phyloP scores from a whole-genome alignment of 1,284 basidiomycete species.

The Ustilago vetiveriae region DNA sequence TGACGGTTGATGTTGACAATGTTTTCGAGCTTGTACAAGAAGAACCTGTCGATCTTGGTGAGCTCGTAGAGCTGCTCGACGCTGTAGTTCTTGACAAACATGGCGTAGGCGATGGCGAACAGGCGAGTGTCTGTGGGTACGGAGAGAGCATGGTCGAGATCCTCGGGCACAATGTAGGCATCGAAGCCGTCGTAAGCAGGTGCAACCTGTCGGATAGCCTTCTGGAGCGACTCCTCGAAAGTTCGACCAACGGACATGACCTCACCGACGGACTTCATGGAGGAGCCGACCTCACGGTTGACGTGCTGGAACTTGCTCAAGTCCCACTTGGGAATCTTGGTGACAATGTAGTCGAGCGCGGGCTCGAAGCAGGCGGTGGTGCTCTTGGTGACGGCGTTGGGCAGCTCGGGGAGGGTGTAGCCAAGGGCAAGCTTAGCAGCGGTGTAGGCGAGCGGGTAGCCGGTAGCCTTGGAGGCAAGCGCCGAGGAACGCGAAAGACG shows the following conservation, averaged over 20 bases:
- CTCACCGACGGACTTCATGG: conserved; percentile 99
- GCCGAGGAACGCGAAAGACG: conserved; percentile 72
- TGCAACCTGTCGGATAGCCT: conserved; percentile 96
- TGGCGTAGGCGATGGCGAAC: conserved; percentile 96
- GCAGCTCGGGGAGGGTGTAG: conserved; percentile 94
- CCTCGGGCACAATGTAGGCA: conserved; percentile 79
- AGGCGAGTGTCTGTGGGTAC: conserved; percentile 87
- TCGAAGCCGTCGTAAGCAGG: conserved; percentile 78
- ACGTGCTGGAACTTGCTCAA: conserved; percentile 97
- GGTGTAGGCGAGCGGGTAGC: conserved; percentile 98
- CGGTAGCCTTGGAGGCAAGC: conserved; percentile 97
- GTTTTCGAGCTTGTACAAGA: conserved; percentile 97
- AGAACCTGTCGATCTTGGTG: conserved; percentile 98
- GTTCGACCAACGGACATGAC: conserved; percentile 99
- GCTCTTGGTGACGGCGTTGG: conserved; percentile 98
- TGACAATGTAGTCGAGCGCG: conserved; percentile 99
- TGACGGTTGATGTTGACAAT: conserved; percentile 73
- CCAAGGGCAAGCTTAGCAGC: conserved; percentile 99
- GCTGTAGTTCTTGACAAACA: conserved; percentile 90
- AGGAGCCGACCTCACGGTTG: conserved; percentile 91
- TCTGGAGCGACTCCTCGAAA: conserved; percentile 98
- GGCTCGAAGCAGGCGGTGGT: conserved; percentile 99
- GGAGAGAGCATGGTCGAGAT: conserved; percentile 80
- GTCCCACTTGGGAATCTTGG: conserved; percentile 99
- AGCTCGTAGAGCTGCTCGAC: conserved; percentile 90